These are phyloP conservation scores for Luffa aegyptiaca DNA, from an alignment of 306 rosid genomes.

Conservation along the genomic window DNA sequence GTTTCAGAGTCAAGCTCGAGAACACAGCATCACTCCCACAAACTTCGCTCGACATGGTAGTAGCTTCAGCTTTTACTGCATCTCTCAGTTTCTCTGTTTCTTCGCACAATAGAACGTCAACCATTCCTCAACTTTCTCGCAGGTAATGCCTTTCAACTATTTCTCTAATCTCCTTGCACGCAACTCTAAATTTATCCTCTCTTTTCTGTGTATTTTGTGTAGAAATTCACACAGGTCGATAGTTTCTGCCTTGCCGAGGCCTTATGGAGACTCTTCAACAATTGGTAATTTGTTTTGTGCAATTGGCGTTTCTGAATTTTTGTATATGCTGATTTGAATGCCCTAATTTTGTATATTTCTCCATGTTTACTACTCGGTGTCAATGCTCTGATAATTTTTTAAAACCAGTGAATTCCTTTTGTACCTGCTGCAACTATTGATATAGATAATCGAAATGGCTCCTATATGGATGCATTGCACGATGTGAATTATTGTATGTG, in stretches of 20 bases:
- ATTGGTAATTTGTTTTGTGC: constrained; percentile 31
- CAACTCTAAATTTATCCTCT: background rate
- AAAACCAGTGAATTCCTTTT: background rate
- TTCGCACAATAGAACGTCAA: constrained; percentile 32
- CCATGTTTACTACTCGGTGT: background rate
- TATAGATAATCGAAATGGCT: background rate
- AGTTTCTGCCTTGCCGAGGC: constrained; percentile 40
- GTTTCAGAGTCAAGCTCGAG: background rate
- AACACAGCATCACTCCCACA: background rate
- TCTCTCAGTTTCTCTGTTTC: constrained; percentile 49
- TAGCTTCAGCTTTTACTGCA: constrained; percentile 40
- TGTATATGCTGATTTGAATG: background rate
- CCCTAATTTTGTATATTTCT: background rate
- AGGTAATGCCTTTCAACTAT: constrained; percentile 22
- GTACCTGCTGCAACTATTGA: background rate
- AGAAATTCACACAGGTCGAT: constrained; percentile 36
- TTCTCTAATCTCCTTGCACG: background rate
- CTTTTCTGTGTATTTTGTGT: background rate
- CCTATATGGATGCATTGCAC: background rate
- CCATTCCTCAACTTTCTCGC: constrained; percentile 21
- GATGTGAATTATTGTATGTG: background rate
- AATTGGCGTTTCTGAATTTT: background rate
- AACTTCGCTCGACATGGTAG: constrained; percentile 32
- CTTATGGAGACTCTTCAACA: constrained; percentile 33
- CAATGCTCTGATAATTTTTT: background rate